Percentiles rank a stretch among this genome's conserved stretches.
These are phyloP conservation scores for Psophocarpus tetragonolobus DNA, from an alignment of 306 rosid species.

Conservation along the genomic window DNA sequence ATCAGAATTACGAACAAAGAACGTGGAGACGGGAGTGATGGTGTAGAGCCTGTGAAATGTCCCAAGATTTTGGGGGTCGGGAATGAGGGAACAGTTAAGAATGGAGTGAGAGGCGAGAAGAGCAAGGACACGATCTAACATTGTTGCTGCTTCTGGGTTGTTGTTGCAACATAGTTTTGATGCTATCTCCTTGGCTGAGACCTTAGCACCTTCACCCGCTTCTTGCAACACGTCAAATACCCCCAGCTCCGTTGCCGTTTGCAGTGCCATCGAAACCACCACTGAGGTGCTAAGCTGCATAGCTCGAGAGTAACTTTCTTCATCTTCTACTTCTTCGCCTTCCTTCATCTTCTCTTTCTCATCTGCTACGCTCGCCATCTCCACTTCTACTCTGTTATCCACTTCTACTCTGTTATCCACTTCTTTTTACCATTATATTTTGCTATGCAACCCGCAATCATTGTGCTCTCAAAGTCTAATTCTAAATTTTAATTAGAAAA, in stretches of 20 bases:
- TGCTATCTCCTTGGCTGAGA: conserved; percentile 48
- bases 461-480: no score
- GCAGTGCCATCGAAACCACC: conserved; percentile 43
- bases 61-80: background rate
- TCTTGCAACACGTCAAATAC: conserved; percentile 53
- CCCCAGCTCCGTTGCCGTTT: conserved; percentile 46
- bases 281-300: conserved; percentile 24
- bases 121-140: conserved; percentile 61
- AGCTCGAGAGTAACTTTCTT: conserved; percentile 46
- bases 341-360: background rate
- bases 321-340: conserved; percentile 5
- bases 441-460: no score
- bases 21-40: conserved; percentile 40
- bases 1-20: conserved; percentile 38
- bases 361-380: background rate
- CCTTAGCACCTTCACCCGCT: conserved; percentile 33
- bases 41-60: conserved; percentile 36
- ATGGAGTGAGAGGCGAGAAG: conserved; percentile 51
- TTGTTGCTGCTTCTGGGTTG: conserved; percentile 44
- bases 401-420: no score
- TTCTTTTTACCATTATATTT: no score
- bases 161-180: conserved; percentile 32
- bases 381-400: background rate
- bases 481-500: no score
- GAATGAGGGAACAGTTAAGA: conserved; percentile 29